Conservation (phyloP, 805 yeast species). For the Ogataea pini region DNA sequence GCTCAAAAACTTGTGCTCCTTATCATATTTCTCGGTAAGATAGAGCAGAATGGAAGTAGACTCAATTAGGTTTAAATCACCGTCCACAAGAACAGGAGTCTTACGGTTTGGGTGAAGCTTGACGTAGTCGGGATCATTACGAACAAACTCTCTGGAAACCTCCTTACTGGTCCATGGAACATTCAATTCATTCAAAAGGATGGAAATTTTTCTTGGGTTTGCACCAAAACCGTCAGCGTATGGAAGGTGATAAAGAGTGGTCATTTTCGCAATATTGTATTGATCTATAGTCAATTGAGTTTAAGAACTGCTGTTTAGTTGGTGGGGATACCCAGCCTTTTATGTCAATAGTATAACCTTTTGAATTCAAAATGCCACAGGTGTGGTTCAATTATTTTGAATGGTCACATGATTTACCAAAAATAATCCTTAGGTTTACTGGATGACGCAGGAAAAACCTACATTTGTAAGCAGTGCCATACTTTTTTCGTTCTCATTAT, state of each 20-base stretch:
- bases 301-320: too few species aligned
- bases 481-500: too few species aligned
- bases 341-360: too few species aligned
- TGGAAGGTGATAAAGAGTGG: constrained; percentile 5
- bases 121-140: constrained; percentile 2
- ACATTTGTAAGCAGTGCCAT: too few species aligned
- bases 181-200: constrained; percentile 6
- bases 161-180: constrained; percentile 1
- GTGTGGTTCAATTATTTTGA: too few species aligned
- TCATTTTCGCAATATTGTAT: neutral
- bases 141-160: neutral
- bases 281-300: too few species aligned
- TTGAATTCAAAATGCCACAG: too few species aligned
- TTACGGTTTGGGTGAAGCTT: constrained; percentile 6
- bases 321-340: too few species aligned
- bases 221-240: constrained; percentile 7
- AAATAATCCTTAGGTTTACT: too few species aligned
- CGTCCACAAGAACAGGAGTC: constrained; percentile 4
- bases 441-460: too few species aligned
- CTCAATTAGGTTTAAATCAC: constrained; percentile 1
- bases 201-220: constrained; percentile 7
- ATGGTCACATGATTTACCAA: too few species aligned
- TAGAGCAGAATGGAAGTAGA: constrained; percentile 3
- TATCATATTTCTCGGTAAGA: constrained; percentile 7
- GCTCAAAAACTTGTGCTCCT: constrained; percentile 3